phyloP scores from a whole-genome alignment of 345 rosid genomes.

The Citrus medica region DNA sequence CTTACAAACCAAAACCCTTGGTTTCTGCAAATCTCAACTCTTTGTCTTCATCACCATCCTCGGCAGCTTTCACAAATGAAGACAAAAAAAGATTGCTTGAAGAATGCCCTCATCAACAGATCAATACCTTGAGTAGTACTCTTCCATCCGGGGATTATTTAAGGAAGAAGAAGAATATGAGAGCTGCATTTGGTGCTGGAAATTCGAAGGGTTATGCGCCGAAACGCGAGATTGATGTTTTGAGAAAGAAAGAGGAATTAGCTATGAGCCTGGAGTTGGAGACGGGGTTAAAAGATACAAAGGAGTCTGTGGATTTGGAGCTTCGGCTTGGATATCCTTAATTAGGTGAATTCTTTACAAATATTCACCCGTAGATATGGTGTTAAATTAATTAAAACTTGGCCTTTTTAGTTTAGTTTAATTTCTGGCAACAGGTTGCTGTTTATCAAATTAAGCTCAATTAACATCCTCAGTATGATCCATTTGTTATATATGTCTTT shows the following conservation, averaged over 20 bases:
- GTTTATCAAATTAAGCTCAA: not conserved
- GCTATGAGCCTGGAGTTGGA: slow-evolving; percentile 45
- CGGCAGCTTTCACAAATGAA: slow-evolving; percentile 12
- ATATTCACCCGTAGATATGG: not conserved
- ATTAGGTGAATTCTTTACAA: slow-evolving; percentile 11
- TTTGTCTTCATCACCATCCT: slow-evolving; percentile 19
- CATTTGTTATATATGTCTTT: no score
- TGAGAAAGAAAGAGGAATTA: slow-evolving; percentile 21
- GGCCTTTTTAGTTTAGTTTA: not conserved
- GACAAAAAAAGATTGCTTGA: slow-evolving; percentile 15
- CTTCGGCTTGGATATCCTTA: slow-evolving; percentile 55
- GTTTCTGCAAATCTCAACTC: slow-evolving; percentile 7
- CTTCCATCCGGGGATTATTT: slow-evolving; percentile 19
- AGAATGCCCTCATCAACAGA: not conserved
- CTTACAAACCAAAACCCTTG: not conserved
- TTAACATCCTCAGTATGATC: no score
- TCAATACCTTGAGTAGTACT: not conserved
- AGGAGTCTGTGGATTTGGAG: slow-evolving; percentile 59
- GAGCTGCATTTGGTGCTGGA: slow-evolving; percentile 22
- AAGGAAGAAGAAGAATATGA: slow-evolving; percentile 27
- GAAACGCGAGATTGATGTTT: slow-evolving; percentile 22
- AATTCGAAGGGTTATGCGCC: slow-evolving; percentile 19
- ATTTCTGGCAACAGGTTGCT: not conserved
- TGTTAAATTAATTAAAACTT: not conserved
- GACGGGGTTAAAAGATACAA: slow-evolving; percentile 38